These are phyloP conservation scores for Monilinia laxa DNA, from an alignment of 2,329 filamentous ascomycete species.

Conservation along the genomic window DNA sequence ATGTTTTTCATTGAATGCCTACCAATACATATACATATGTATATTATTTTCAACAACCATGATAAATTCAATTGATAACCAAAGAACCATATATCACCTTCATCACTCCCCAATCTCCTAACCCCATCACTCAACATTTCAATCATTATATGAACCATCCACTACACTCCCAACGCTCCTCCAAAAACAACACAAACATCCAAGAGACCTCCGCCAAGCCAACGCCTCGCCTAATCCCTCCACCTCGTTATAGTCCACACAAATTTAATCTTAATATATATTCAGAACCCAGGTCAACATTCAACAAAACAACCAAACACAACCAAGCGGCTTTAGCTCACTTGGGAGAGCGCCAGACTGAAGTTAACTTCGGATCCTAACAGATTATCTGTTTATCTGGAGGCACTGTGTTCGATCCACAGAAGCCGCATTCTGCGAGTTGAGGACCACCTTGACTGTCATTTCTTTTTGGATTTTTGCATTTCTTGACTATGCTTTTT, in stretches of 20 bases:
- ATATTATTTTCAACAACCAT: background rate
- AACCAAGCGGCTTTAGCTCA: conserved; percentile 3
- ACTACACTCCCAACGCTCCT: too few relatives aligned
- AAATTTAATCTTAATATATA: background rate
- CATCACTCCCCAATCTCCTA: background rate
- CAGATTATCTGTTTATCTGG: background rate
- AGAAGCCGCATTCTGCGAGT: conserved; percentile 7
- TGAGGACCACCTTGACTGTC: background rate
- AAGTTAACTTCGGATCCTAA: background rate
- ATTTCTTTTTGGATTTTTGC: background rate
- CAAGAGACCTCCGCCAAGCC: too few relatives aligned
- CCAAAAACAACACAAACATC: too few relatives aligned
- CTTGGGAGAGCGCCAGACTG: conserved; percentile 8
- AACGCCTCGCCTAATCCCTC: too few relatives aligned
- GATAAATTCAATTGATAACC: background rate
- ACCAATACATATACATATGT: background rate
- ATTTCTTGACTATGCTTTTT: too few relatives aligned
- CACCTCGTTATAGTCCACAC: background rate
- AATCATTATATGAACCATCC: too few relatives aligned
- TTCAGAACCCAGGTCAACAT: background rate
- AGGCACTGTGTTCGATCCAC: conserved; percentile 6
- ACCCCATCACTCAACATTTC: background rate
- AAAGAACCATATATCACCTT: background rate
- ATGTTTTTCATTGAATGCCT: background rate
- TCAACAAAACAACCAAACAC: background rate